A percentile compares a stretch with the other conserved stretches of the same genome.
Evolutionary conservation across 192 early-diverging fungal genomes (phyloP).

Genomic region (Umbelopsis sp.): DNA sequence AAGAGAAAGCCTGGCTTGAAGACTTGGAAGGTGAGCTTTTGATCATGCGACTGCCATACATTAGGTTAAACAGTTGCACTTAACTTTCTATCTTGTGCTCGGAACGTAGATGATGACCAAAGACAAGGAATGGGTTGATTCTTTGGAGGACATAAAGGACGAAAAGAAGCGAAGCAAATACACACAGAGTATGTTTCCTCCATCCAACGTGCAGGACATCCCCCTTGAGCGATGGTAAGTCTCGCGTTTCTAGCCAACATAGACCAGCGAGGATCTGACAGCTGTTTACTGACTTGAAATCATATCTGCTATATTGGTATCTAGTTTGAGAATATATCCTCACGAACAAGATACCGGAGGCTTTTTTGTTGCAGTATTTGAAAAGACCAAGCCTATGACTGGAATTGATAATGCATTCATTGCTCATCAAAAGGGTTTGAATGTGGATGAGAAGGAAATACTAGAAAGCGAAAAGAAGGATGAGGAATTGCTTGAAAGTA

Average conservation of each 20-base stretch:
- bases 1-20: conserved; percentile 80
- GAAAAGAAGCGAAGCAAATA: conserved; percentile 48
- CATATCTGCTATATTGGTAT: not conserved
- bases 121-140: conserved; percentile 61
- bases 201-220: conserved; percentile 58
- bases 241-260: not conserved
- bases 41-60: not conserved
- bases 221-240: conserved; percentile 68
- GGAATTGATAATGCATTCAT: conserved; percentile 45
- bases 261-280: not conserved
- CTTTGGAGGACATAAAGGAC: conserved; percentile 49
- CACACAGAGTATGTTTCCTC: conserved; percentile 63
- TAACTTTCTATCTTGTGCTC: not conserved
- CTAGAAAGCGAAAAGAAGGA: conserved; percentile 20
- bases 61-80: not conserved
- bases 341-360: conserved; percentile 96
- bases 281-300: conserved; percentile 10
- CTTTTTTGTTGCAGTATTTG: conserved; percentile 96
- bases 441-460: conserved; percentile 10
- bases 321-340: conserved; percentile 88
- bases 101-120: conserved; percentile 62
- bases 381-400: conserved; percentile 81
- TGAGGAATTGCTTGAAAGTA: conserved; percentile 22
- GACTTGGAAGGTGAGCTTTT: conserved; percentile 75
- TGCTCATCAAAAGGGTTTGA: conserved; percentile 34